These are phyloP conservation scores for Moricandia moricandioides DNA, from an alignment of 345 rosid species.

Conservation along the genomic window DNA sequence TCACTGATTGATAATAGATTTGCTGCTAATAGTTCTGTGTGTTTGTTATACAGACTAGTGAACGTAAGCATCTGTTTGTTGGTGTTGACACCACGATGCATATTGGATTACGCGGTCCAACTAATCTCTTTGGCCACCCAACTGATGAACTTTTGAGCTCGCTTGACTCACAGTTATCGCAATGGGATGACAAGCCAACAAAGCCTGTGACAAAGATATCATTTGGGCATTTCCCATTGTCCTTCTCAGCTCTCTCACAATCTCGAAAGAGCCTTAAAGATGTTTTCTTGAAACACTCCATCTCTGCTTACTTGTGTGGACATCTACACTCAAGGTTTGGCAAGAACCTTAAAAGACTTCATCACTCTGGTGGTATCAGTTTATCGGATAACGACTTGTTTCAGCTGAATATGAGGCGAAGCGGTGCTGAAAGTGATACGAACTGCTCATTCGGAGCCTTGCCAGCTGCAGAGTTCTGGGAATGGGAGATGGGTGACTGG, in stretches of 20 bases:
- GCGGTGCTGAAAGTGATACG: conserved; percentile 34
- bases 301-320: conserved; percentile 82
- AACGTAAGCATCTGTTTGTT: conserved; percentile 69
- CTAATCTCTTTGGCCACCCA: conserved; percentile 94
- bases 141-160: conserved; percentile 62
- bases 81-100: conserved; percentile 82
- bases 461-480: conserved; percentile 74
- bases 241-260: conserved; percentile 64
- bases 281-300: conserved; percentile 76
- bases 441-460: conserved; percentile 67
- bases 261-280: conserved; percentile 68
- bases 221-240: conserved; percentile 92
- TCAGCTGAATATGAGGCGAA: conserved; percentile 69
- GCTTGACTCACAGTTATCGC: conserved; percentile 64
- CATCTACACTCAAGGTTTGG: conserved; percentile 90
- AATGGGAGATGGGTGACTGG: conserved; percentile 99
- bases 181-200: conserved; percentile 57
- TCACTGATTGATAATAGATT: no score
- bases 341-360: conserved; percentile 82
- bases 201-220: conserved; percentile 72
- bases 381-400: conserved; percentile 48
- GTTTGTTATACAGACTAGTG: conserved; percentile 47
- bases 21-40: conserved; percentile 20
- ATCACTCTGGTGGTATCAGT: conserved; percentile 41
- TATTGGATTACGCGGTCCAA: conserved; percentile 88